Evolutionary conservation across 805 yeast species (phyloP), one percentile per base, ranked within the genome.

Genomic region (Yamadazyma sp.): DNA sequence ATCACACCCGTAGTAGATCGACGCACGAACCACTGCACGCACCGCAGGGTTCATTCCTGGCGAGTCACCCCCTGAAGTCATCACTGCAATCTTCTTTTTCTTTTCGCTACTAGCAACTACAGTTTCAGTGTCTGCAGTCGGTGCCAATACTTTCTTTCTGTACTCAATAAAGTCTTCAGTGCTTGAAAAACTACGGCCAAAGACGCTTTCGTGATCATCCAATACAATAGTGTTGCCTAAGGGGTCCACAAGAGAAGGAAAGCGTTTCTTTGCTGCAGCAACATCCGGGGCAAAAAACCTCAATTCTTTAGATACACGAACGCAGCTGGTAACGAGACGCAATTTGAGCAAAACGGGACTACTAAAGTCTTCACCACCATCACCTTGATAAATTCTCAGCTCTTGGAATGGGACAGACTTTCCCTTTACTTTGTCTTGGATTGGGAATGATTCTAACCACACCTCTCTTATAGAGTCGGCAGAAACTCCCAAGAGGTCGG

Each of bases 11-110:
- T 67, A 68, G 59, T 64, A 73, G 42, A 82, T 75, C n/a, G 82
- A 79, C 0, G 87, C 73, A 41, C 90, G 63, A 4, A 82, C 80
- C 31, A 82, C 83, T 3, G 88, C 86, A 44, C 89, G 64, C 16
- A 82, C 89, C 23, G 78, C 80, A 3, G 88, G 81, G 54, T 81
- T 80, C 90, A 82, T 82, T 47, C 90, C 90, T 6, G 84, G 90
- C 19, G 88, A 82, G 54, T 82, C 90, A 50, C 90, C 90, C 42
- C 90, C 90, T 1, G 87, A 80, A 1, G 89, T 82, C 87, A 82
- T 82, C 11, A 82, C 84, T 1, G 82, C 90, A 42, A 82, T 79
- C 46, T 59, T 80, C 69, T 60, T 73, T 63, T 53, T 57, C 22
- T 33, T 38, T 6, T 26, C 8, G 12, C 16, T 23, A 7, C 10